Base-by-base conservation (phyloP, 768 basidiomycete species). In the Trametes gibbosa region DNA sequence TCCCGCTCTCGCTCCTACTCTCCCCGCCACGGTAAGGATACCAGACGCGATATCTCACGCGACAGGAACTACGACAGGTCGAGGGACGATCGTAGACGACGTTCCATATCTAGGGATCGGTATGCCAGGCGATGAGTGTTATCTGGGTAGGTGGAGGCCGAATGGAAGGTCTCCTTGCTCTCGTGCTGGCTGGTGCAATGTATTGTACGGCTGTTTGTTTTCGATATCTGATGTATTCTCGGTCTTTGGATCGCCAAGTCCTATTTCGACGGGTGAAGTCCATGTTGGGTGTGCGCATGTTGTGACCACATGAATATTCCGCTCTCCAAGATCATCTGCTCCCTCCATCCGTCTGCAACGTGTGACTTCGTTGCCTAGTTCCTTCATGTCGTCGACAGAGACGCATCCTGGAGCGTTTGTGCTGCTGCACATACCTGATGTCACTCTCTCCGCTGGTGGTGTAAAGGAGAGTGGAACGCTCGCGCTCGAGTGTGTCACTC, bases 401-500 rank as follows among this genome's bases (percentile, higher is more conserved):
- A 62, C 61, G 21, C 63, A 66, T n/a, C 56, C 63, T 1, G 59
- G 56, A 40, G 79, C 85, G 57, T 86, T 85, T 68, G 67, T 80
- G 23, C 78, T 89, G 21, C 72, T 87, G 50, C 79, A 72, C 9
- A 72, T 89, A 12, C 76, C 78, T 2, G 74, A 81, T 58, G 77
- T 78, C n/a, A 74, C 74, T 0, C 66, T 87, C 17, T 67, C 70
- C 0, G 70, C 73, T 1, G 64, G 69, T 2, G 72, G 69, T 13
- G 57, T 46, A 19, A 68, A 64, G 40, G 52, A 80, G 35, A 70
- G 72, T 10, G 86, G 86, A 24, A 59, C 65, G 17, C 77, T 85
- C 57, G 76, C 76, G 25, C 75, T 90, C 48, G 81, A 89, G 70
- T 89, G 86, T 68, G 80, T 90, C 32, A 85, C 85, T 14, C 63